Conservation (phyloP, 768 basidiomycete species). For the Clavaria fumosa region DNA sequence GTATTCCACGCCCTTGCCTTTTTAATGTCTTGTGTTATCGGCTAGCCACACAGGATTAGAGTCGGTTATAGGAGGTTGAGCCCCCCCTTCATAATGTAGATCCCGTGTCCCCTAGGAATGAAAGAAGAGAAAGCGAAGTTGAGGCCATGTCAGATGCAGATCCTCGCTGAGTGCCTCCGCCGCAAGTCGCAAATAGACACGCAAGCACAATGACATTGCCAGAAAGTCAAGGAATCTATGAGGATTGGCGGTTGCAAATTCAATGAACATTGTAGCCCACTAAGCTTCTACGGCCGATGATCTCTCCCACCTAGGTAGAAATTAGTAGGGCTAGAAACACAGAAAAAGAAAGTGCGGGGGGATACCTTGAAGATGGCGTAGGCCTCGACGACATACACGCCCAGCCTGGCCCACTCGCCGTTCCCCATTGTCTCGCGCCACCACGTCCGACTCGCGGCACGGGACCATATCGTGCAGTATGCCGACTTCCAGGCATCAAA, state of each 20-base stretch:
- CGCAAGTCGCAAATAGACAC: too few relatives aligned
- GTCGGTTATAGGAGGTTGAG: too few relatives aligned
- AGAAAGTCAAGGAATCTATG: too few relatives aligned
- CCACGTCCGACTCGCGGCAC: constrained; percentile 40
- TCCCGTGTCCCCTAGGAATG: too few relatives aligned
- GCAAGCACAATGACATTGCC: too few relatives aligned
- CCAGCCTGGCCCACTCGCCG: constrained; percentile 54
- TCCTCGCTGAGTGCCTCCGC: too few relatives aligned
- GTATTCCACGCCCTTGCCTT: too few relatives aligned
- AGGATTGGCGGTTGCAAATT: constrained; percentile 7
- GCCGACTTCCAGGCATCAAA: constrained; percentile 36
- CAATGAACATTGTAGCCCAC: constrained; percentile 64
- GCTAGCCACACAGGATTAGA: too few relatives aligned
- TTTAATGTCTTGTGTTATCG: too few relatives aligned
- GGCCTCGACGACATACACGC: constrained; percentile 69
- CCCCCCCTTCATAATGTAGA: too few relatives aligned
- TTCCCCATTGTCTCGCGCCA: constrained; percentile 43
- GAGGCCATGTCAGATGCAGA: too few relatives aligned
- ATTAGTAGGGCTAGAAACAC: background rate
- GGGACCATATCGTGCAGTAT: constrained; percentile 51
- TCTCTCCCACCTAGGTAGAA: constrained; percentile 61
- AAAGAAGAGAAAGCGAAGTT: too few relatives aligned
- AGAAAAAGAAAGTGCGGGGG: background rate
- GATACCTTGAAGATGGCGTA: constrained; percentile 81
- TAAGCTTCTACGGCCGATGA: constrained; percentile 63